Percentiles rank a stretch among this genome's conserved stretches.
Conservation (phyloP, 1,284 basidiomycete genomes). For the Neonothopanus nambi region DNA sequence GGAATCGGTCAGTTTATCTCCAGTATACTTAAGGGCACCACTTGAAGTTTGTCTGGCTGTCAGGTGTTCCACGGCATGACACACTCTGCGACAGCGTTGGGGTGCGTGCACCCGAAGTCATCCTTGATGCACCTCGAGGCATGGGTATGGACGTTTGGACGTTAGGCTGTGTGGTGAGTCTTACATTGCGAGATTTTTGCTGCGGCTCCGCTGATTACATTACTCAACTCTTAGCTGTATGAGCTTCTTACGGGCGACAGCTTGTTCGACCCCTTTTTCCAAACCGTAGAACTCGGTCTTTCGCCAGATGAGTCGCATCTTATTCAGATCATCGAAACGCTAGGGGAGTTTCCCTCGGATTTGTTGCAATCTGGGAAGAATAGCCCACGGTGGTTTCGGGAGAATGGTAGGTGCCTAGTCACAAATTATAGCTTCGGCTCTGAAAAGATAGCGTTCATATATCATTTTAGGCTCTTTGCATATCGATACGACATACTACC, state of each 20-base stretch:
- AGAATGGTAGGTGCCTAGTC: constrained; percentile 20
- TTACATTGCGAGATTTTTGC: not conserved
- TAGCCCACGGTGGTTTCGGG: constrained; percentile 24
- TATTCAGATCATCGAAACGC: constrained; percentile 29
- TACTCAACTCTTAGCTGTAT: constrained; percentile 21
- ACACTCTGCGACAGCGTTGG: constrained; percentile 14
- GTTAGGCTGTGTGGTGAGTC: constrained; percentile 26
- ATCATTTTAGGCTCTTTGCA: constrained; percentile 19
- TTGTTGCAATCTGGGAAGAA: constrained; percentile 21
- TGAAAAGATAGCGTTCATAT: not conserved
- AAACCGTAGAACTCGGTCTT: constrained; percentile 25
- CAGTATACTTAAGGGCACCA: not conserved
- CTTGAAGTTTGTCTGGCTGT: not conserved
- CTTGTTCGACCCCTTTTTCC: constrained; percentile 29
- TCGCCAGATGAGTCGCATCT: constrained; percentile 28
- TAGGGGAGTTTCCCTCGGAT: constrained; percentile 23
- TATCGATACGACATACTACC: constrained; percentile 26
- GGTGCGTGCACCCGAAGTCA: constrained; percentile 25
- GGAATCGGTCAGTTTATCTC: constrained; percentile 10
- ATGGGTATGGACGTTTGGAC: constrained; percentile 25
- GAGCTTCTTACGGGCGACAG: constrained; percentile 26
- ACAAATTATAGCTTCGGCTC: not conserved
- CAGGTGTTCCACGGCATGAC: constrained; percentile 10
- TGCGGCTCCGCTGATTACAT: not conserved
- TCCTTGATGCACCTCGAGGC: constrained; percentile 22